These are phyloP conservation scores for Shiraia bambusicola DNA, from an alignment of 2,329 filamentous ascomycete species.

Conservation along the genomic window DNA sequence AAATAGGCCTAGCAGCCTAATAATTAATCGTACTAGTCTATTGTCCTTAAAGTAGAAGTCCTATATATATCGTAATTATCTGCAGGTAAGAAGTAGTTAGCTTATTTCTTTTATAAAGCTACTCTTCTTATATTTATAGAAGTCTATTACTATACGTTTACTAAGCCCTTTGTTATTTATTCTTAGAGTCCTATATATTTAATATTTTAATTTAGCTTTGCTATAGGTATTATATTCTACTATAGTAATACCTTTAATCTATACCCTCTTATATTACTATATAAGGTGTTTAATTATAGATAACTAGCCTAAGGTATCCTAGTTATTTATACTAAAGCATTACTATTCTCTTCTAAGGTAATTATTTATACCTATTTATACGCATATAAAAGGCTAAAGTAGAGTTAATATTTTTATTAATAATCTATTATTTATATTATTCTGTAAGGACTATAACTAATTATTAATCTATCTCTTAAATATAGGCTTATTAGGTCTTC, in stretches of 20 bases:
- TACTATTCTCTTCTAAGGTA: not conserved
- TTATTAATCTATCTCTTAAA: slow-evolving; percentile 1
- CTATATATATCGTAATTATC: not conserved
- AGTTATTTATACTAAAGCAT: not conserved
- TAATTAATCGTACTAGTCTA: not conserved
- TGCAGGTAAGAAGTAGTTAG: not conserved
- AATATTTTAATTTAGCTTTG: not conserved
- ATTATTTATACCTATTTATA: no score
- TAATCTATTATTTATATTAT: slow-evolving; percentile 1
- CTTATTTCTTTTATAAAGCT: not conserved
- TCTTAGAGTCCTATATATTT: not conserved
- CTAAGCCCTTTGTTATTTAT: no score
- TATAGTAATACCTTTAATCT: slow-evolving; percentile 1
- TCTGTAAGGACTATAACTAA: not conserved
- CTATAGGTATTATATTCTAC: not conserved
- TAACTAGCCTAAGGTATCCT: not conserved
- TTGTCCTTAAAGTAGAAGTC: no score
- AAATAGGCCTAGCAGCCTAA: not conserved
- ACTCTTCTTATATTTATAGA: not conserved
- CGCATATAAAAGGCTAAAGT: no score
- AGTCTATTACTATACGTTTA: not conserved
- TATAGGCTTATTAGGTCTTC: not conserved
- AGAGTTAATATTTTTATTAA: not conserved
- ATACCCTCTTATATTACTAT: not conserved
- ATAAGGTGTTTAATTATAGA: not conserved